Percentiles rank a stretch among this genome's conserved stretches.
These are phyloP conservation scores for Trametes villosa DNA, from an alignment of 768 basidiomycete species.

Conservation along the genomic window DNA sequence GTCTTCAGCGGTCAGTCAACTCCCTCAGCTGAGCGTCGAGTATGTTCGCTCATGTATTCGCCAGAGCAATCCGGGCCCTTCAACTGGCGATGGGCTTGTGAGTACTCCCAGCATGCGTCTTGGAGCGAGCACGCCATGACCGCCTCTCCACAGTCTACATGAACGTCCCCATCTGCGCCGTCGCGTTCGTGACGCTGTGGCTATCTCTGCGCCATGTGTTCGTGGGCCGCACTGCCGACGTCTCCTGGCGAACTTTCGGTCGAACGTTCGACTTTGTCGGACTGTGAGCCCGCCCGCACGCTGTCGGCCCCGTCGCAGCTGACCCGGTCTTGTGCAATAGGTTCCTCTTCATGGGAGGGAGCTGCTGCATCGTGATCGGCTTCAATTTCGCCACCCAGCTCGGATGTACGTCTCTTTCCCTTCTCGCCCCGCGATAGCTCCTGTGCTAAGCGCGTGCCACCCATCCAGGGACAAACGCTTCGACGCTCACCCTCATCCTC, in stretches of 20 bases:
- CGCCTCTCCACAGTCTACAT: constrained; percentile 65
- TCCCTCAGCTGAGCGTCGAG: not conserved
- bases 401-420: constrained; percentile 66
- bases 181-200: constrained; percentile 60
- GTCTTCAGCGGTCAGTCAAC: constrained; percentile 69
- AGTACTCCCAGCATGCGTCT: constrained; percentile 38
- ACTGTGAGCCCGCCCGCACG: constrained; percentile 53
- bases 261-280: constrained; percentile 77
- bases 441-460: constrained; percentile 17
- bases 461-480: constrained; percentile 61
- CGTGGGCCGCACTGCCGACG: constrained; percentile 47
- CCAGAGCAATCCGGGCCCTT: constrained; percentile 34
- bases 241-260: constrained; percentile 60
- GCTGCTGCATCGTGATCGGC: constrained; percentile 74
- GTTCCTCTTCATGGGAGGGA: constrained; percentile 73
- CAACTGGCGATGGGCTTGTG: constrained; percentile 88
- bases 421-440: constrained; percentile 11
- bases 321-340: constrained; percentile 41
- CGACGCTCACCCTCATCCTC: constrained; percentile 63
- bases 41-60: constrained; percentile 11
- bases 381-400: constrained; percentile 73
- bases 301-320: constrained; percentile 9
- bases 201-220: constrained; percentile 63
- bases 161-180: constrained; percentile 75
- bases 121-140: constrained; percentile 2